These are phyloP conservation scores for Suhomyces kunorum DNA, from an alignment of 1,139 yeast genomes.

Conservation along the genomic window DNA sequence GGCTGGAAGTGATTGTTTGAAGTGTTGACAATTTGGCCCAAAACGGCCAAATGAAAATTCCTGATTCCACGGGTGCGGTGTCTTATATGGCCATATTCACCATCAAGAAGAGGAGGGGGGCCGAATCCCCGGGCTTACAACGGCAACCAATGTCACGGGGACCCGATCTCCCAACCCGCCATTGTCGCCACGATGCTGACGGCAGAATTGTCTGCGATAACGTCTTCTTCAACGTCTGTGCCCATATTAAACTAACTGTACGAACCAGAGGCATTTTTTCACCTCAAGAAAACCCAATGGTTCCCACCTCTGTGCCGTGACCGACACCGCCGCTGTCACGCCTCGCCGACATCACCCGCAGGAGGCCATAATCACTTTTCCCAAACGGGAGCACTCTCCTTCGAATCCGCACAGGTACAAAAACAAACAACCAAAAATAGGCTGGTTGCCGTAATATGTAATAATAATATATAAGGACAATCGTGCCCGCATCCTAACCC, in stretches of 20 bases:
- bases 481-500: constrained; percentile 1
- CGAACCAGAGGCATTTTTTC: no score
- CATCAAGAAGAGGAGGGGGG: neutral
- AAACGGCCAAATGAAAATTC: constrained; percentile 3
- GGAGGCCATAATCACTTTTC: constrained; percentile 7
- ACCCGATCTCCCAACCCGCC: no score
- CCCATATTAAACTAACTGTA: no score
- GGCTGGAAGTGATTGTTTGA: neutral
- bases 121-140: no score
- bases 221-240: no score
- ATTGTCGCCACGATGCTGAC: no score
- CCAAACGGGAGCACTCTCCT: constrained; percentile 7
- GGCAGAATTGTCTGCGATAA: no score
- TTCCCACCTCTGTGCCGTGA: no score
- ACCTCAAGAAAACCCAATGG: no score
- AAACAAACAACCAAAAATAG: constrained; percentile 15
- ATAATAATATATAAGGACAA: constrained; percentile 7
- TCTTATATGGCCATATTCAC: neutral
- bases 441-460: no score
- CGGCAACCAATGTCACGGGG: no score
- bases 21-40: constrained; percentile 8
- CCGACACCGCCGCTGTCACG: neutral
- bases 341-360: neutral
- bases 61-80: constrained; percentile 7
- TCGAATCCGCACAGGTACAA: constrained; percentile 10